phyloP scores from a whole-genome alignment of 768 basidiomycete species.

The Serendipita indica region DNA sequence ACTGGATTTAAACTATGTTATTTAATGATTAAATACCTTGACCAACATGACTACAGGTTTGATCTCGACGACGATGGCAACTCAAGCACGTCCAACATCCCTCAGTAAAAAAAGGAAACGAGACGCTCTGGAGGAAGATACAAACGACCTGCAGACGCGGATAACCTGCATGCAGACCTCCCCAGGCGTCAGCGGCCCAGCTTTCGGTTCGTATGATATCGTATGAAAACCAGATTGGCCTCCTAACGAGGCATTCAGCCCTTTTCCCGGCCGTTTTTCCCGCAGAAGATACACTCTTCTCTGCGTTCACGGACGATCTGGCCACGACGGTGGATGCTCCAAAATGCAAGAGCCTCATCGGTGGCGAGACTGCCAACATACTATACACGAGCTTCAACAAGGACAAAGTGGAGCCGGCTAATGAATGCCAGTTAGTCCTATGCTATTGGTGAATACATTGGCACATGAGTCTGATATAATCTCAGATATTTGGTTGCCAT shows the following conservation, averaged over 20 bases:
- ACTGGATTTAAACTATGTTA: too few relatives aligned
- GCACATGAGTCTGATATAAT: not conserved
- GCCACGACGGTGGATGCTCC: conserved; percentile 12
- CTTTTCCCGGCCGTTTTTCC: conserved; percentile 16
- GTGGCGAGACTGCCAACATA: conserved; percentile 69
- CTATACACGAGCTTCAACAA: conserved; percentile 57
- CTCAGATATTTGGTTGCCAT: conserved; percentile 70
- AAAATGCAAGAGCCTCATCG: conserved; percentile 34
- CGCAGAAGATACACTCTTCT: conserved; percentile 13
- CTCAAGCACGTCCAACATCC: not conserved
- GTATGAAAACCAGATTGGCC: not conserved
- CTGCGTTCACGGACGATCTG: conserved; percentile 13
- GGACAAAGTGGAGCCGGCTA: conserved; percentile 35
- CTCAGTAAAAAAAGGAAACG: conserved; percentile 37
- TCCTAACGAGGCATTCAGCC: conserved; percentile 12
- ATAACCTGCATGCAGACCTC: not conserved
- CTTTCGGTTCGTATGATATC: not conserved
- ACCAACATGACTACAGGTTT: too few relatives aligned
- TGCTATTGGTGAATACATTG: not conserved
- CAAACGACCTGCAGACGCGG: conserved; percentile 9
- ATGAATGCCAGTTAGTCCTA: conserved; percentile 52
- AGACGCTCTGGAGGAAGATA: conserved; percentile 22
- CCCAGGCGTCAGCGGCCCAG: not conserved
- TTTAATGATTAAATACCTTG: too few relatives aligned
- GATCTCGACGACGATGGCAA: too few relatives aligned